phyloP scores from a whole-genome alignment of 2,329 filamentous ascomycete genomes.

The Aspergillus luchuensis region DNA sequence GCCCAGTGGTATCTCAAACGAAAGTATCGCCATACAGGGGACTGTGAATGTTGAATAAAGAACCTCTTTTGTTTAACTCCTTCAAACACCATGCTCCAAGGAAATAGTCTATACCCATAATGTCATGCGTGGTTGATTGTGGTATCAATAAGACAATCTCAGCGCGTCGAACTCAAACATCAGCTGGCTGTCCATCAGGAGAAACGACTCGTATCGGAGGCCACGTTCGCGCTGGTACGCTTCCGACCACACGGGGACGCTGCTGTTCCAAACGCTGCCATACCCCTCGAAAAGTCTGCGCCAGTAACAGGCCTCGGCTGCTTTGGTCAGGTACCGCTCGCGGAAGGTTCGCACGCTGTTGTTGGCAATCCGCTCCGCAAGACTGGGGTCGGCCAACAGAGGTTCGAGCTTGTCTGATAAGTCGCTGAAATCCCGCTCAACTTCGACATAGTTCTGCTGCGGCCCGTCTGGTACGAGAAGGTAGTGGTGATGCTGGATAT shows the following conservation, averaged over 20 bases:
- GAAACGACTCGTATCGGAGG: slow-evolving; percentile 34
- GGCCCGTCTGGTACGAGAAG: slow-evolving; percentile 45
- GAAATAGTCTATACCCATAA: background rate
- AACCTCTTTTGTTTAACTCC: background rate
- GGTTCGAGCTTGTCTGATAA: slow-evolving; percentile 42
- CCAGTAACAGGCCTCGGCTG: slow-evolving; percentile 56
- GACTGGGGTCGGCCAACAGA: slow-evolving; percentile 37
- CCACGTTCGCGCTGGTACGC: slow-evolving; percentile 17
- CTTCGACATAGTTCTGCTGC: slow-evolving; percentile 51
- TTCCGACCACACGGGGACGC: slow-evolving; percentile 11
- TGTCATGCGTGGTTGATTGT: background rate
- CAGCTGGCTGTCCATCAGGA: slow-evolving; percentile 27
- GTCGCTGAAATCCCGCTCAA: slow-evolving; percentile 57
- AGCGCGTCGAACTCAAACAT: slow-evolving; percentile 27
- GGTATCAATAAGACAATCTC: background rate
- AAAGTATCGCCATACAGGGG: background rate
- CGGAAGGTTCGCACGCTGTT: slow-evolving; percentile 49
- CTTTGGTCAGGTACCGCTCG: slow-evolving; percentile 53
- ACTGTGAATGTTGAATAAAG: background rate
- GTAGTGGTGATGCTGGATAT: slow-evolving; percentile 50
- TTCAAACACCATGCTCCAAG: background rate
- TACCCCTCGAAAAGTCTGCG: slow-evolving; percentile 43
- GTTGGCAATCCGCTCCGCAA: slow-evolving; percentile 48
- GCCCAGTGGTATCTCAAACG: background rate
- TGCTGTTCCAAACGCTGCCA: slow-evolving; percentile 27